These are phyloP conservation scores for Coemansia sp. DNA, from an alignment of 192 early-diverging fungal genomes.

Conservation along the genomic window DNA sequence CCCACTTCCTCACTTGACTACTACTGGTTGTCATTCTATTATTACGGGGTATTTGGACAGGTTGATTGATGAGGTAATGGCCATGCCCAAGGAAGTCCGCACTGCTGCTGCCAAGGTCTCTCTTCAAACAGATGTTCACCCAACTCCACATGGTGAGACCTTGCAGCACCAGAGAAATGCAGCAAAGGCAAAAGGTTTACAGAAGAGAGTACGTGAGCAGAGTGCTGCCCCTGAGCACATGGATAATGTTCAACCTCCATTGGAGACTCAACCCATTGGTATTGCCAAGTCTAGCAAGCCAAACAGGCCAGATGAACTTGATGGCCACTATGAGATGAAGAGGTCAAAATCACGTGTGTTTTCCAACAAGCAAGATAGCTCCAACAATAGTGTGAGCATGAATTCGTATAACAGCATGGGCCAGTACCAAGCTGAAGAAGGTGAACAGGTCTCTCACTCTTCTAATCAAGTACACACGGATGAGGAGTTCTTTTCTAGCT, in stretches of 20 bases:
- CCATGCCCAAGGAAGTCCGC: constrained; percentile 16
- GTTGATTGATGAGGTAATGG: constrained; percentile 25
- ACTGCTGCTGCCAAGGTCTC: constrained; percentile 1
- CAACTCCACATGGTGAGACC: background rate
- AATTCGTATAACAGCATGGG: background rate
- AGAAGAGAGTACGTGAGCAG: constrained; percentile 10
- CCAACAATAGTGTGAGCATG: too few relatives aligned
- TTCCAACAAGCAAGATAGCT: background rate
- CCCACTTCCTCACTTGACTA: background rate
- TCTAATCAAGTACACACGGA: constrained; percentile 11
- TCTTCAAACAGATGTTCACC: background rate
- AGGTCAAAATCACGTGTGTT: constrained; percentile 27
- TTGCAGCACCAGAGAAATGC: background rate
- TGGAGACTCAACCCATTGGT: constrained; percentile 3
- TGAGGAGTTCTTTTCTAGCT: constrained; percentile 39
- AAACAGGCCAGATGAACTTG: background rate
- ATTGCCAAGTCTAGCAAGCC: background rate
- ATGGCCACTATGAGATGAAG: constrained; percentile 15
- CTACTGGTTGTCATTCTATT: background rate
- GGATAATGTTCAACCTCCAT: background rate
- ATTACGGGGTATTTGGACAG: constrained; percentile 7
- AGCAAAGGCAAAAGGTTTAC: background rate
- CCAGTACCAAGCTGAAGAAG: background rate
- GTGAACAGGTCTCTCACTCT: background rate
- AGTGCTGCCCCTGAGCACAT: background rate